phyloP scores from a whole-genome alignment of 2,329 filamentous ascomycete genomes.

The Periconia sp. region DNA sequence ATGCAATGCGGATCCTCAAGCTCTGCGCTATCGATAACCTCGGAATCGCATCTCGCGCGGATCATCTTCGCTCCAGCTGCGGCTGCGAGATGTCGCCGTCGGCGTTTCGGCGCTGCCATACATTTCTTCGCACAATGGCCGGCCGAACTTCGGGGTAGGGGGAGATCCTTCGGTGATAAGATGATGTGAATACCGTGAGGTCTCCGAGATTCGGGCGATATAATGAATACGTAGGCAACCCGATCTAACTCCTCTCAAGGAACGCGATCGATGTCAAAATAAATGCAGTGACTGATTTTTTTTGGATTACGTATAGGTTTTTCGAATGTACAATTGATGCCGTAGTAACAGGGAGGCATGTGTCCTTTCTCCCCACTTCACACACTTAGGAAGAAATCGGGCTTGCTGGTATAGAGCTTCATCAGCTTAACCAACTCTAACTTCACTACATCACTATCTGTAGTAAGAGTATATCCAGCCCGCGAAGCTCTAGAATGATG shows the following conservation, averaged over 20 bases:
- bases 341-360: background rate
- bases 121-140: conserved; percentile 3
- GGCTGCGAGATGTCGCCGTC: conserved; percentile 34
- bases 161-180: conserved; percentile 4
- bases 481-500: no score
- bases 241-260: no score
- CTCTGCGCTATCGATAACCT: conserved; percentile 6
- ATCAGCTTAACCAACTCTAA: no score
- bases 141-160: conserved; percentile 14
- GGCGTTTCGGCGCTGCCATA: conserved; percentile 20
- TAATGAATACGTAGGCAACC: background rate
- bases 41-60: conserved; percentile 22
- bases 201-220: background rate
- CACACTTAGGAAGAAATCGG: no score
- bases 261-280: no score
- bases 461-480: no score
- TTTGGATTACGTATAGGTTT: no score
- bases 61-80: conserved; percentile 28
- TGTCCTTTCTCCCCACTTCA: no score
- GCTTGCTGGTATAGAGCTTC: no score
- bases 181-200: background rate
- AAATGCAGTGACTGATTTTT: no score
- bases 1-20: background rate
- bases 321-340: no score
- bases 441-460: no score